Evolutionary conservation across 257 asterid species (phyloP), one percentile per base, ranked within the genome.

Genomic region (Solanum ahanhuiri): DNA sequence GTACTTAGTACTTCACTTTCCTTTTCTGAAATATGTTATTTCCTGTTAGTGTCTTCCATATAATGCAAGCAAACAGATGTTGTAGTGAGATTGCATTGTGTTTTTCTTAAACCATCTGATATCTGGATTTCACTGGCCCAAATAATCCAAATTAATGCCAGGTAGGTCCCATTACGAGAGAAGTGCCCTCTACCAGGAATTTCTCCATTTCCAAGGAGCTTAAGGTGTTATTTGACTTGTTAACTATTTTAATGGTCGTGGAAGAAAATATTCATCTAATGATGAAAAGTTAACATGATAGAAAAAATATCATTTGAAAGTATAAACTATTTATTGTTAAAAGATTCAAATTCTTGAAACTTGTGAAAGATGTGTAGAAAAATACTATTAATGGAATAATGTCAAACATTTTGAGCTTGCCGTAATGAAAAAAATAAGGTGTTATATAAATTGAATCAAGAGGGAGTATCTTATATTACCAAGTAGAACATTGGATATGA

Each of bases 1-100:
- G 99, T 96, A 90, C 57, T 18, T 23, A 12, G 33, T 28, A 77
- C 14, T 25, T 75, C 28, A 2, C 30, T 22, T 84, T 75, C 54
- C 35, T 23, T 63, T 22, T 71, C 48, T 25, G 57, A 39, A 79
- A 45, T 45, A 9, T 17, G 39, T 9, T 28, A 45, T 77, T 45
- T 35, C 66, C 67, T 45, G 84, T 45, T 79, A 28, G 63, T 14
- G 67, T 45, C 28, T 28, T 45, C 39, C 84, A 15, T 45, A 45
- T 79, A 79, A 43, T 45, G 66, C 41, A 45, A 45, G 84, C 41
- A 79, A 79, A 63, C 41, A 28, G 41, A 79, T 79, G 84, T 48
- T 48, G 41, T 45, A 79, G 41, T 45, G 84, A 79, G 84, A 79
- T 45, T n/a, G 41, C 28, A 39, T 39, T 75, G 33, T 28, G 9